Base-by-base conservation (phyloP, 345 rosid genomes). In the Hirschfeldia incana region DNA sequence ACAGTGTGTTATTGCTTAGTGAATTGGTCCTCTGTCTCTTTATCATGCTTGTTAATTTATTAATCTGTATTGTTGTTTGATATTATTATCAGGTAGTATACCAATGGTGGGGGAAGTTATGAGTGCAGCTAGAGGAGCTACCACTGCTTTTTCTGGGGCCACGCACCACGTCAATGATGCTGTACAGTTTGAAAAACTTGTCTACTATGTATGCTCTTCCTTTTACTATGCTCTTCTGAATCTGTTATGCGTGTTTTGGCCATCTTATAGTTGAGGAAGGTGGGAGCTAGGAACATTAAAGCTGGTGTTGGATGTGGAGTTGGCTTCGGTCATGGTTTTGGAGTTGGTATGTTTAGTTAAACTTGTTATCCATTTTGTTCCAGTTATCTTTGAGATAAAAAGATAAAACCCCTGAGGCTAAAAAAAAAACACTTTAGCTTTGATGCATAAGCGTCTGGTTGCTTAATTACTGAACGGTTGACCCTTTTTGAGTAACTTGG, bases 101-200 rank as follows among this genome's bases (percentile, higher is more conserved):
- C 99, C 99, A 65, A 85, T 93, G 87, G 86, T 90, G 67, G 86
- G 86, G 8, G 89, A 93, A 88, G 85, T 95, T 57, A 86, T 91
- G 94, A 87, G 86, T 85, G 96, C 97, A n/a, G 84, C 97, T 11
- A 87, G 98, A 85, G 99, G 98, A 58, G 97, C 99, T 68, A 91
- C 97, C 34, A 84, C 83, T 88, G 97, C 89, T 2, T 88, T 95
- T 77, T 90, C 97, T 8, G 98, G 97, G 36, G 92, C 70, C 80
- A 91, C 88, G 26, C 81, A 86, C 78, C 97, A 90, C n/a, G 84
- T 89, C 4, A 95, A 93, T 70, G 79, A 64, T 4, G 87, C 91
- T 74, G 98, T 95, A 78, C 85, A 89, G 78, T 55, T 10, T 73
- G 77, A 21, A 15, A 15, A 49, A 51, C 21, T 51, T n/a, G 57